Evolutionary conservation across 2,329 filamentous ascomycete species (phyloP), one percentile per base, ranked within the genome.

Genomic region (Botrytis elliptica): DNA sequence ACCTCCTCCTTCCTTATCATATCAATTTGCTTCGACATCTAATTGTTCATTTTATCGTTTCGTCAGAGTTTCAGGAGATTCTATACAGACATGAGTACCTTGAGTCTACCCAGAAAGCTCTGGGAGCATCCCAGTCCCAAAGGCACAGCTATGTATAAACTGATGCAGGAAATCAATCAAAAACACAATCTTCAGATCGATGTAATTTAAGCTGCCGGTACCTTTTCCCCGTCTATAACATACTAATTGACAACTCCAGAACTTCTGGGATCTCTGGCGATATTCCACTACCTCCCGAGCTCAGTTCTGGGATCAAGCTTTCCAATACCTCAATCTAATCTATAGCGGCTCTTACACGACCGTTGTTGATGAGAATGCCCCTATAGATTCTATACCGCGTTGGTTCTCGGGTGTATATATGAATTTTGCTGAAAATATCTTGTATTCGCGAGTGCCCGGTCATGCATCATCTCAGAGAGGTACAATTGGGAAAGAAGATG

Each of bases 391-490:
- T 25, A 86, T 95, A 8, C 93, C 93, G 0, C 83, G 85, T 59
- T 97, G 93, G 93, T 97, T 96, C 81, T 84, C 89, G 1, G 93
- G 93, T 44, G 86, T 94, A 1, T 83, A 85, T 8, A 82, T 96
- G 77, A 97, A 94, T 79, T 95, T 91, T 80, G 91, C 93, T 8
- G 93, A 97, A 83, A 97, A 96, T 80, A 82, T 94, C 40, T 88
- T 97, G 40, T 95, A 88, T 83, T 87, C 87, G 1, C 83, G 84
- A 22, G 80, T 81, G 4, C 80, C 82, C 2, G 79, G 82, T 0
- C 80, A 83, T n/a, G 79, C 85, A 16, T 81, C 84, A 0, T 85
- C 84, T 3, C 79, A 84, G 38, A 84, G 85, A 7, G 85, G 85
- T 12, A 92, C 84, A 0, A 77, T 80, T 6, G 84, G 88, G 75